Evolutionary conservation across 1,284 basidiomycete species (phyloP).

Genomic region (Naganishia albida): DNA sequence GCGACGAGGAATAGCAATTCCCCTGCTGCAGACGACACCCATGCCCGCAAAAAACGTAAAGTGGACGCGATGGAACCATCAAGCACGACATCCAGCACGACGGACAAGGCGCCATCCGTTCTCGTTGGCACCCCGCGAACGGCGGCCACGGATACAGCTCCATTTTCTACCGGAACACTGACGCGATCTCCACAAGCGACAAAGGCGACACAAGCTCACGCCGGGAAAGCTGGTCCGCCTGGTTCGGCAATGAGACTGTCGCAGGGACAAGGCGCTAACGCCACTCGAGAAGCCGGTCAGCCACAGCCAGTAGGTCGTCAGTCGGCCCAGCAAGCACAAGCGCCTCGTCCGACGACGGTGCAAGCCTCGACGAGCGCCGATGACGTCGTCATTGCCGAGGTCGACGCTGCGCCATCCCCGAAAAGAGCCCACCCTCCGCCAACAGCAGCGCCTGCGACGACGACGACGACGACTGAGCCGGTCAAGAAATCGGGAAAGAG

Average conservation of each 20-base stretch:
- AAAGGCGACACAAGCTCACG: not conserved
- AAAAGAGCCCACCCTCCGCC: not conserved
- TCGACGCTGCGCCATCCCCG: not conserved
- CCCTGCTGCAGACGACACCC: not conserved
- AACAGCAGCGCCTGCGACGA: not conserved
- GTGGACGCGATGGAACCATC: not conserved
- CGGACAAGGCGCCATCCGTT: not conserved
- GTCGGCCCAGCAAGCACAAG: not conserved
- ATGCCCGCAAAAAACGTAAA: slow-evolving; percentile 5
- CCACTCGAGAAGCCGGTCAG: not conserved
- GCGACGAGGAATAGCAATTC: not conserved
- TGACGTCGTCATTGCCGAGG: slow-evolving; percentile 15
- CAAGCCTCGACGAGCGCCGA: not conserved
- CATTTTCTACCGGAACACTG: not conserved
- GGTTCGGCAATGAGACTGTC: not conserved
- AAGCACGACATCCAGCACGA: not conserved
- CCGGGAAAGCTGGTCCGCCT: not conserved
- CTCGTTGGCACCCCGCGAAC: not conserved
- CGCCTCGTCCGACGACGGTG: not conserved
- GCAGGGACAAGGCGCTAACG: not conserved
- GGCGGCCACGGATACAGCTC: not conserved
- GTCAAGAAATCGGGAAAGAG: slow-evolving; percentile 1
- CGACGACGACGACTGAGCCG: not conserved
- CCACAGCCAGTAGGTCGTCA: not conserved
- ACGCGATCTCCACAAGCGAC: not conserved